Percentiles rank a stretch among this genome's conserved stretches.
phyloP scores from a whole-genome alignment of 257 asterid genomes.

The Henckelia pumila region DNA sequence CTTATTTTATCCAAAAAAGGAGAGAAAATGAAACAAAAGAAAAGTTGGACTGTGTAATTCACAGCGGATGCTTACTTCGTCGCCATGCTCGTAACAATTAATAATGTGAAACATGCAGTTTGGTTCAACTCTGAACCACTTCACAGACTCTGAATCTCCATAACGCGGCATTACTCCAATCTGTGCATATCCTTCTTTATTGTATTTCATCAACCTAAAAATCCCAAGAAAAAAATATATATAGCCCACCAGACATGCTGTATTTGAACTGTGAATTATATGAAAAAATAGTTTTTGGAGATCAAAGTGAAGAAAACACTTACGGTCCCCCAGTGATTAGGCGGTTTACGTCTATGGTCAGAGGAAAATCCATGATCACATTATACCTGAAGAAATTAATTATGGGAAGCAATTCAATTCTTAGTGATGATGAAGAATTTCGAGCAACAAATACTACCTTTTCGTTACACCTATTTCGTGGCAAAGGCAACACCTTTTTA shows the following conservation, averaged over 20 bases:
- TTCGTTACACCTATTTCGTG: slow-evolving; percentile 63
- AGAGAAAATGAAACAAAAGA: not conserved
- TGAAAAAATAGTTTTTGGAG: too few relatives aligned
- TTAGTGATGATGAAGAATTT: not conserved
- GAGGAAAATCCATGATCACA: slow-evolving; percentile 66
- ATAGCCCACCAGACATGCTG: too few relatives aligned
- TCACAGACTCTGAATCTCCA: slow-evolving; percentile 60
- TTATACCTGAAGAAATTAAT: slow-evolving; percentile 41
- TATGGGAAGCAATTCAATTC: not conserved
- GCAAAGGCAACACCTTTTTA: slow-evolving; percentile 56
- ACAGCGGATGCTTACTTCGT: slow-evolving; percentile 39
- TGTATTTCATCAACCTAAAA: slow-evolving; percentile 44
- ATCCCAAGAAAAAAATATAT: too few relatives aligned
- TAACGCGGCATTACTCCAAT: slow-evolving; percentile 82
- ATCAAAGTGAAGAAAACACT: slow-evolving; percentile 23
- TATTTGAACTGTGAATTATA: too few relatives aligned
- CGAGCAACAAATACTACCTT: slow-evolving; percentile 28
- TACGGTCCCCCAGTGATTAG: slow-evolving; percentile 60
- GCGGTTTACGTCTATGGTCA: slow-evolving; percentile 48
- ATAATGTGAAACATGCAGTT: slow-evolving; percentile 56
- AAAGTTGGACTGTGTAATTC: too few relatives aligned
- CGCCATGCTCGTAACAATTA: slow-evolving; percentile 60
- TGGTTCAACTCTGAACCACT: slow-evolving; percentile 70
- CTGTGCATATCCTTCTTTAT: slow-evolving; percentile 49
- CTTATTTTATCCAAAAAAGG: too few relatives aligned